Percentiles rank a stretch among this genome's conserved stretches.
These are phyloP conservation scores for Cyclostephanos tholiformis DNA, from an alignment of 108 stramenopile species.

Conservation along the genomic window DNA sequence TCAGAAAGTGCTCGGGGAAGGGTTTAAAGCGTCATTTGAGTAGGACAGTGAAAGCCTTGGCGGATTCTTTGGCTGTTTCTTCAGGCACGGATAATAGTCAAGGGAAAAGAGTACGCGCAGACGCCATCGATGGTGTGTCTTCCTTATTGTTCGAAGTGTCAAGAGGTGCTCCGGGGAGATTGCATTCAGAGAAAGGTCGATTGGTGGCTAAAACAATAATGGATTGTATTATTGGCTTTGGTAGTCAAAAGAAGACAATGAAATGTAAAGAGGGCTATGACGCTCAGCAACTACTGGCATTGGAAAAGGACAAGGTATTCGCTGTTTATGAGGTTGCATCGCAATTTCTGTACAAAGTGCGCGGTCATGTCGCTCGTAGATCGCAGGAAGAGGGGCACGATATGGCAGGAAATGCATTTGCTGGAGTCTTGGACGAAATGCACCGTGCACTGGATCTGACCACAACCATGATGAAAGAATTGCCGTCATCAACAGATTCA, in stretches of 20 bases:
- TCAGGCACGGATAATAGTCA: neutral
- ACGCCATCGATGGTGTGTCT: constrained; percentile 85
- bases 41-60: constrained; percentile 71
- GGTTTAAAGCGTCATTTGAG: constrained; percentile 69
- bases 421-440: constrained; percentile 39
- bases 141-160: constrained; percentile 69
- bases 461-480: constrained; percentile 16
- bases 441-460: constrained; percentile 28
- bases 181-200: constrained; percentile 72
- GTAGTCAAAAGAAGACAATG: neutral
- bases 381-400: constrained; percentile 11
- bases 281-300: constrained; percentile 3
- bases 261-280: neutral
- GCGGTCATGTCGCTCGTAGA: constrained; percentile 43
- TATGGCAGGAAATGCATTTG: constrained; percentile 27
- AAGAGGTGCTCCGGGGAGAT: constrained; percentile 64
- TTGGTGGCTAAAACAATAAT: constrained; percentile 60
- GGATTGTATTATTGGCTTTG: constrained; percentile 44
- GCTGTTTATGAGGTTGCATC: constrained; percentile 48
- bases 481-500: neutral
- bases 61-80: constrained; percentile 39
- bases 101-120: constrained; percentile 51
- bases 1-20: constrained; percentile 65
- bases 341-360: constrained; percentile 44
- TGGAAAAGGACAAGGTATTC: constrained; percentile 32